These are phyloP conservation scores for Lentinus tigrinus DNA, from an alignment of 768 basidiomycete species.

Conservation along the genomic window DNA sequence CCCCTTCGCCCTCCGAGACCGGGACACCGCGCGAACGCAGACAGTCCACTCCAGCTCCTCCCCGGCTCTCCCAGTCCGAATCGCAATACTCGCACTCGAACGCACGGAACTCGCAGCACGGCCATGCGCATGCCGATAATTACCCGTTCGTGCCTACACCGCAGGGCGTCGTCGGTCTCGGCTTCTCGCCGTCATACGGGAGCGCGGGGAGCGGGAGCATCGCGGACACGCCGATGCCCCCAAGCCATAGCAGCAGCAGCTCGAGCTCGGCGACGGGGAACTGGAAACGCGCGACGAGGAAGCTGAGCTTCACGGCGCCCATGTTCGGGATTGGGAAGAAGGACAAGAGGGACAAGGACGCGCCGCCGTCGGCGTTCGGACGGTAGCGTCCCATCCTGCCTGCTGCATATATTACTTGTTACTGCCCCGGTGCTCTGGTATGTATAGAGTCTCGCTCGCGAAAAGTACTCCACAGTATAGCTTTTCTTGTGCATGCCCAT, in stretches of 20 bases:
- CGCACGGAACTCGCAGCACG: background rate
- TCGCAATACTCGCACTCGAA: background rate
- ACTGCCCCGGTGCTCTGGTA: background rate
- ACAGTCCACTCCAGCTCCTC: background rate
- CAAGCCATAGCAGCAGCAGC: background rate
- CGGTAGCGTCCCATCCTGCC: background rate
- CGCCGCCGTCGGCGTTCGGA: background rate
- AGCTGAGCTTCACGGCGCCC: slow-evolving; percentile 66
- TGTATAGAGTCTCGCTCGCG: background rate
- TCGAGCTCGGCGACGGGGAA: slow-evolving; percentile 7
- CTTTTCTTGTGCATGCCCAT: too few relatives aligned
- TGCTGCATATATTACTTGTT: background rate
- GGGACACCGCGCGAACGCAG: background rate
- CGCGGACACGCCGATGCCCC: slow-evolving; percentile 13
- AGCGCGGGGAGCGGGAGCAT: slow-evolving; percentile 11
- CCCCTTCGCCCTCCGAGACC: background rate
- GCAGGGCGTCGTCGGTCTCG: too few relatives aligned
- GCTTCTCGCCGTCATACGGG: slow-evolving; percentile 10
- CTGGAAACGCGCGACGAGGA: slow-evolving; percentile 51
- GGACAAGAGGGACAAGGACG: slow-evolving; percentile 44
- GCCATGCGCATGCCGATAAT: background rate
- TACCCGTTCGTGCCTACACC: background rate
- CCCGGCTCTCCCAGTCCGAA: background rate
- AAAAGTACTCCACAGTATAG: background rate
- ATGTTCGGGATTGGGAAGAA: slow-evolving; percentile 55